Evolutionary conservation across 2,329 filamentous ascomycete genomes (phyloP), one percentile per base, ranked within the genome.

Genomic region (Colletotrichum incanum): DNA sequence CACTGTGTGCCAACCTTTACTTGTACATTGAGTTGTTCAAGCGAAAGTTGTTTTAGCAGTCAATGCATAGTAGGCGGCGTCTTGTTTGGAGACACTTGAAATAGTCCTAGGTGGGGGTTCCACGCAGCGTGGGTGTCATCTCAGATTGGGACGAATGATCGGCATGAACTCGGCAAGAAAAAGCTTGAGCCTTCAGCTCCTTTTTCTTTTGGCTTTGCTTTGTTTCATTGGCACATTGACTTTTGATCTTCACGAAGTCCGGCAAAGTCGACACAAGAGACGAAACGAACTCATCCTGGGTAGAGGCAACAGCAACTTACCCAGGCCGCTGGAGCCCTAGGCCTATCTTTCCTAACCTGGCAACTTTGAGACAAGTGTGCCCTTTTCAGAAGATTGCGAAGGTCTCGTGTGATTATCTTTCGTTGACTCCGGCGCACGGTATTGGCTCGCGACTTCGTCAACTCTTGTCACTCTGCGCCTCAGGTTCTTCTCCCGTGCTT

Each of bases 401-500:
- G n/a, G 16, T 39, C n/a, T 26, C 34, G 34, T 11, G 39, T 41
- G 18, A 4, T 3, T 1, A 5, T 45, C 16, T 26, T 14, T 2
- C 11, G 5, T 31, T 20, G 39, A 7, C 39, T 45, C 12, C 20
- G 20, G 14, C 12, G 9, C 26, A 1, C 56, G 7, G 28, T 26
- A 45, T 34, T 50, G 37, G 6, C 37, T 31, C 16, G 39, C 45
- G 23, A 52, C 65, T 55, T 63, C 54, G 54, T 47, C 39, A 39
- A 8, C 26, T 59, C n/a, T 20, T 56, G 37, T 37, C 58, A 60
- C 50, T 64, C 31, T 31, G 16, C 50, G 65, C 65, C 47, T 72
- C 54, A 69, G 45, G 9, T 59, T 34, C 62, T 31, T 31, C n/a
- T 23, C 34, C 43, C 8, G 9, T 65, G 70, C 65, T 60, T 72